phyloP scores from a whole-genome alignment of 169 alveolate species.

The Blepharisma undulans region DNA sequence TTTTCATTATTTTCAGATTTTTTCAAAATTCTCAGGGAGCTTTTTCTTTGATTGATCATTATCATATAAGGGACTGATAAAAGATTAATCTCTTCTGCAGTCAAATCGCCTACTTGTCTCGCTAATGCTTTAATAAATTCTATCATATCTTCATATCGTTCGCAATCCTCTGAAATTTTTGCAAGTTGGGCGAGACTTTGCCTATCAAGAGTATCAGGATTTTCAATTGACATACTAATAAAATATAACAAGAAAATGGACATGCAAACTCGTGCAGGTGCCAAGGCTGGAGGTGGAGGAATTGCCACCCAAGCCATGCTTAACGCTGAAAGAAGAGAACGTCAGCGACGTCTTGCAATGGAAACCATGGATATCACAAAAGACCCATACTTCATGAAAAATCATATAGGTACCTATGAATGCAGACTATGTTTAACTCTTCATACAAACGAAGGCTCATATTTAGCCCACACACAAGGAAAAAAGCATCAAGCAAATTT shows the following conservation, averaged over 20 bases:
- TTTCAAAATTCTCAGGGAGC: constrained; percentile 83
- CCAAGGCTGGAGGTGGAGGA: constrained; percentile 97
- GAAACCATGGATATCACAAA: constrained; percentile 95
- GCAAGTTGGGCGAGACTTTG: constrained; percentile 78
- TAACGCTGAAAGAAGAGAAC: constrained; percentile 94
- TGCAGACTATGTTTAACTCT: constrained; percentile 96
- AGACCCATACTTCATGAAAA: constrained; percentile 96
- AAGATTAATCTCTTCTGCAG: constrained; percentile 76
- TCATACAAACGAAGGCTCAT: constrained; percentile 97
- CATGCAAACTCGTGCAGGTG: constrained; percentile 96
- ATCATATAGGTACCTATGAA: constrained; percentile 93
- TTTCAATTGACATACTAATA: not conserved
- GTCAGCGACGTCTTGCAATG: constrained; percentile 93
- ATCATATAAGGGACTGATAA: constrained; percentile 78
- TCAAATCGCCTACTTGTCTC: constrained; percentile 61
- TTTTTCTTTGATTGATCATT: constrained; percentile 76
- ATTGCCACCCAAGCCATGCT: constrained; percentile 94
- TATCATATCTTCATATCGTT: constrained; percentile 84
- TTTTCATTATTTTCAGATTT: constrained; percentile 62
- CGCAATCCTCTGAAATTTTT: constrained; percentile 79
- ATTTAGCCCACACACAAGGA: constrained; percentile 98
- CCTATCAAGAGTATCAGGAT: not conserved
- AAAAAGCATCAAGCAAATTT: constrained; percentile 96
- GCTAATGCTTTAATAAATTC: constrained; percentile 72
- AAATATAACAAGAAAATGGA: constrained; percentile 83